These are phyloP conservation scores for Polyporus arcularius DNA, from an alignment of 768 basidiomycete species.

Conservation along the genomic window DNA sequence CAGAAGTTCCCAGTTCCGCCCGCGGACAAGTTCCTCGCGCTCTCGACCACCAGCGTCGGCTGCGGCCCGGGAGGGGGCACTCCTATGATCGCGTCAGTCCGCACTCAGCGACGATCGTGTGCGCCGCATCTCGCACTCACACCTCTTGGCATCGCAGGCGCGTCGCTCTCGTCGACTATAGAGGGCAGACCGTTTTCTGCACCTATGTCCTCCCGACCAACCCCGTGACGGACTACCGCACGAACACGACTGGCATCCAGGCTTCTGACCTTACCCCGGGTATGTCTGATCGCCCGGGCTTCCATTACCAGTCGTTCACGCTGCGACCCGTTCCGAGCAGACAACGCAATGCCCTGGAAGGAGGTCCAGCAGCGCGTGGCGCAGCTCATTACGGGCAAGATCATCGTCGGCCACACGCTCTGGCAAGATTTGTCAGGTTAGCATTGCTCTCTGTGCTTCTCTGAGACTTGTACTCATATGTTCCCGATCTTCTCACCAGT, in stretches of 20 bases:
- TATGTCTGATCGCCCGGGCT: slow-evolving; percentile 24
- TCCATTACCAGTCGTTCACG: background rate
- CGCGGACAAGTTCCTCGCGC: slow-evolving; percentile 51
- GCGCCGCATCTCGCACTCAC: slow-evolving; percentile 17
- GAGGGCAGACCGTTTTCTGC: slow-evolving; percentile 60
- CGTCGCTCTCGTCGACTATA: slow-evolving; percentile 38
- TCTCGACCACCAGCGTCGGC: slow-evolving; percentile 64
- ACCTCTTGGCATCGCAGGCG: slow-evolving; percentile 36
- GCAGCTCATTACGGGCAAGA: slow-evolving; percentile 65
- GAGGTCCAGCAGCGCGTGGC: slow-evolving; percentile 69
- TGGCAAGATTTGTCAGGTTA: slow-evolving; percentile 83
- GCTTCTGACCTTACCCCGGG: slow-evolving; percentile 41
- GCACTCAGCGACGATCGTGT: background rate
- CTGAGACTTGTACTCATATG: slow-evolving; percentile 14
- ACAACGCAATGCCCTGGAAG: slow-evolving; percentile 54
- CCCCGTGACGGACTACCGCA: slow-evolving; percentile 73
- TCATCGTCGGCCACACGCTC: slow-evolving; percentile 73
- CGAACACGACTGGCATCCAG: slow-evolving; percentile 59
- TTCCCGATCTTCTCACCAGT: slow-evolving; percentile 42
- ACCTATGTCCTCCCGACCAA: slow-evolving; percentile 67
- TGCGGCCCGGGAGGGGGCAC: slow-evolving; percentile 82
- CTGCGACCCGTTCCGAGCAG: slow-evolving; percentile 30
- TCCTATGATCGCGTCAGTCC: slow-evolving; percentile 75
- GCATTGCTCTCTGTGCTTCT: slow-evolving; percentile 12
- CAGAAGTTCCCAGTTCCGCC: slow-evolving; percentile 27